A percentile compares a stretch with the other conserved stretches of the same genome.
These are phyloP conservation scores for Tylopilus sp. DNA, from an alignment of 768 basidiomycete species.

Conservation along the genomic window DNA sequence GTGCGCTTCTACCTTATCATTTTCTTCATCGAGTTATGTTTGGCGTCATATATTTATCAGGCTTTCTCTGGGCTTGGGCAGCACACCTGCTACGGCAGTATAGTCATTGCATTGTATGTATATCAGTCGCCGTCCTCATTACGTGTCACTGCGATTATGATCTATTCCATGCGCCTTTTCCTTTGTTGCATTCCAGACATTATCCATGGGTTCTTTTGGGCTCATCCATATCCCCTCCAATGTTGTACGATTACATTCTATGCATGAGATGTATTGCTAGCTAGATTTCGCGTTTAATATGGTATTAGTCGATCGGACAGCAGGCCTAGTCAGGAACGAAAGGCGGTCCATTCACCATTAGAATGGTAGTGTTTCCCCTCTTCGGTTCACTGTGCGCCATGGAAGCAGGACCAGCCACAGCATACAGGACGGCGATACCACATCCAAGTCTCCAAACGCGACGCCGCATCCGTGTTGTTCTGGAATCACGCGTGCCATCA, in stretches of 20 bases:
- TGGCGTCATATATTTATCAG: slow-evolving; percentile 5
- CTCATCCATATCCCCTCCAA: background rate
- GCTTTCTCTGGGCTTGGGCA: background rate
- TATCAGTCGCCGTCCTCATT: background rate
- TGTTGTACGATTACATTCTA: background rate
- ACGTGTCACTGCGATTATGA: background rate
- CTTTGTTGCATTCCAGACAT: background rate
- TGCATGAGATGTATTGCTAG: too few relatives aligned
- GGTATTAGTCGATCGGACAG: background rate
- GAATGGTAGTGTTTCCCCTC: too few relatives aligned
- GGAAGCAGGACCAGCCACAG: too few relatives aligned
- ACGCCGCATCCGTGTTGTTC: too few relatives aligned
- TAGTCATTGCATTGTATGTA: too few relatives aligned
- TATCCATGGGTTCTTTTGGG: background rate
- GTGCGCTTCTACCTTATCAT: background rate
- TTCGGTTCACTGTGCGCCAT: too few relatives aligned
- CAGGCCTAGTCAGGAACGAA: background rate
- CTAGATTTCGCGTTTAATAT: background rate
- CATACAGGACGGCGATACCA: too few relatives aligned
- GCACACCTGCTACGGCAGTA: background rate
- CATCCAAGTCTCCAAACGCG: too few relatives aligned
- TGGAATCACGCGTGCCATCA: too few relatives aligned
- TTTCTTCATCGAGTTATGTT: background rate
- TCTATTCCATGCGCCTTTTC: background rate
- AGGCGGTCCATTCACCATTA: too few relatives aligned